Evolutionary conservation across 306 rosid genomes (phyloP), one percentile per base, ranked within the genome.

Genomic region (Benincasa hispida): DNA sequence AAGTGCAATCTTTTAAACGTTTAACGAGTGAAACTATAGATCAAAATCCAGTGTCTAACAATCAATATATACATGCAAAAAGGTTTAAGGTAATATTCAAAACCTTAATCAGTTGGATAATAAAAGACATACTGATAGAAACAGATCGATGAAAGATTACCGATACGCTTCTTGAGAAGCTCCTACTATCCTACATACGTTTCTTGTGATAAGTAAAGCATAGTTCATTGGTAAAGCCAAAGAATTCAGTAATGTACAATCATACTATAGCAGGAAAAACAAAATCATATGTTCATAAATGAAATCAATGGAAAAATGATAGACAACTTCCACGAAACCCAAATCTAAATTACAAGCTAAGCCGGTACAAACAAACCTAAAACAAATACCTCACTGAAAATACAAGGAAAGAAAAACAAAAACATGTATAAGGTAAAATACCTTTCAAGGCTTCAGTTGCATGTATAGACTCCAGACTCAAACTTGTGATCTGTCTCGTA

Each of bases 401-500:
- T 32, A 70, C 60, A 78, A 72, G n/a, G 28, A 60, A 67, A 56
- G 24, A 68, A 70, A 86, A 83, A n/a, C 51, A 76, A 56, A 78
- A 65, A 37, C 82, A 27, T 77, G 78, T 55, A 80, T 78, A 80
- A 75, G 19, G 41, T 72, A 81, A 79, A 24, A 74, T 13, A 75
- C 81, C 82, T 27, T 76, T 74, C 72, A 83, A 81, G 82, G 80
- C 78, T 79, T 92, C 91, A 91, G 70, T 90, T 84, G 87, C 99
- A 94, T 81, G 85, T 81, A 80, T 89, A 94, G 72, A 87, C 83
- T 62, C 96, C 97, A 82, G 83, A 90, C 86, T 87, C 92, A 80
- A 86, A 88, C 87, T 77, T 91, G 87, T 89, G 89, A 78, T 87
- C 87, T 85, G 89, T 91, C 97, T 90, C 96, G 8, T 94, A 88